These are phyloP conservation scores for Mortierella hygrophila DNA, from an alignment of 192 early-diverging fungal species.

Conservation along the genomic window DNA sequence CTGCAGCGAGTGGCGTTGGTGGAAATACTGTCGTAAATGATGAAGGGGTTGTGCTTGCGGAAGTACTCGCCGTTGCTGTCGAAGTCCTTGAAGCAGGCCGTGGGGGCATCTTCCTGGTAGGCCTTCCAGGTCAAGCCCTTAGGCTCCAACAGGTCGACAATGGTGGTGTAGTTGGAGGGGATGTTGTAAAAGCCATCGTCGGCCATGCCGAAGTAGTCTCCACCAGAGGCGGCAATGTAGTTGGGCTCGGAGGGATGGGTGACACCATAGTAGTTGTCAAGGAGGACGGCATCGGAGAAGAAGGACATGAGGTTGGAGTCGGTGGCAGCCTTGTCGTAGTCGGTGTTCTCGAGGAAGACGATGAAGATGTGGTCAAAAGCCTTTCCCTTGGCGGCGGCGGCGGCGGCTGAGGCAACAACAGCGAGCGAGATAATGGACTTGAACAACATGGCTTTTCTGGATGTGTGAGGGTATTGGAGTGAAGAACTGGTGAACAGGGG, in stretches of 20 bases:
- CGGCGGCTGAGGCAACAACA: slow-evolving; percentile 22
- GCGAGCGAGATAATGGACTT: slow-evolving; percentile 35
- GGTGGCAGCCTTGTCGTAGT: slow-evolving; percentile 23
- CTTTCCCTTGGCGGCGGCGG: slow-evolving; percentile 30
- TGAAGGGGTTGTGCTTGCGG: slow-evolving; percentile 87
- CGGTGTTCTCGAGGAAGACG: slow-evolving; percentile 51
- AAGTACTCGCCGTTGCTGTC: slow-evolving; percentile 57
- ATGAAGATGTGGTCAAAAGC: slow-evolving; percentile 50
- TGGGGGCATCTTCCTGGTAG: slow-evolving; percentile 75
- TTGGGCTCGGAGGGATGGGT: slow-evolving; percentile 82
- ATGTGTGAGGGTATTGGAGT: background rate
- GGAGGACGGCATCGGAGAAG: slow-evolving; percentile 58
- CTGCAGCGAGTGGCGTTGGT: slow-evolving; percentile 68
- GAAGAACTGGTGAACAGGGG: background rate
- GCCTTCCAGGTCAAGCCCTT: slow-evolving; percentile 71
- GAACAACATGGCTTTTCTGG: slow-evolving; percentile 29
- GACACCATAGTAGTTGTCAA: slow-evolving; percentile 71
- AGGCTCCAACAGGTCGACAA: slow-evolving; percentile 70
- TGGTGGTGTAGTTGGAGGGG: slow-evolving; percentile 49
- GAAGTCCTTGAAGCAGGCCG: slow-evolving; percentile 55
- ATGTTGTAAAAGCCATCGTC: slow-evolving; percentile 64
- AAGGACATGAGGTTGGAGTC: slow-evolving; percentile 7
- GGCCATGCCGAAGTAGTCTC: slow-evolving; percentile 62
- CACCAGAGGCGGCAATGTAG: slow-evolving; percentile 75
- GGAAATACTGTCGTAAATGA: slow-evolving; percentile 69